Conservation (phyloP, 768 basidiomycete species). For the Suillus brevipes region DNA sequence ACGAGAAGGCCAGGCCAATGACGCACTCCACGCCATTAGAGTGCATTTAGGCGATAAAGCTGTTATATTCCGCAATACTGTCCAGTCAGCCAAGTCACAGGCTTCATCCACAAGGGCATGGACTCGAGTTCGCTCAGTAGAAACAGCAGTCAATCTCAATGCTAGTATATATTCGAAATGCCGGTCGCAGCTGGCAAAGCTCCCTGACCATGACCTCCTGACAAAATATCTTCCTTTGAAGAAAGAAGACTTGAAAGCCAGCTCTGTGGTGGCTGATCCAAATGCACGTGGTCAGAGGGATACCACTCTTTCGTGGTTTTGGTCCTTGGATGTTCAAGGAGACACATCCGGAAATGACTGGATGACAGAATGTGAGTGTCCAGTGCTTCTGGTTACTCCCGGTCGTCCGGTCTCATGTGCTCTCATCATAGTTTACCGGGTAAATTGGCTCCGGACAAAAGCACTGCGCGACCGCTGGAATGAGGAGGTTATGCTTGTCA, state of each 20-base stretch:
- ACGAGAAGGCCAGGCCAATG: conserved; percentile 17
- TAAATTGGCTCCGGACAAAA: conserved; percentile 12
- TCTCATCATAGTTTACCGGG: conserved; percentile 6
- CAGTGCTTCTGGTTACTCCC: neutral
- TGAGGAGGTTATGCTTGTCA: conserved; percentile 5
- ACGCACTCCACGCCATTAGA: conserved; percentile 13
- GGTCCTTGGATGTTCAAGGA: conserved; percentile 9
- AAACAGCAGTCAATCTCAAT: conserved; percentile 3
- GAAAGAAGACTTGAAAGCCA: conserved; percentile 9
- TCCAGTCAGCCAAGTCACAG: conserved; percentile 5
- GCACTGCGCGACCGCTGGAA: conserved; percentile 2
- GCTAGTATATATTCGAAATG: conserved; percentile 4
- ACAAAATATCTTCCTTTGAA: neutral
- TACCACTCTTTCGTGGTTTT: conserved; percentile 11
- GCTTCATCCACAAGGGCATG: neutral
- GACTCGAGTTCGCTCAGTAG: neutral
- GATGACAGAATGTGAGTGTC: conserved; percentile 14
- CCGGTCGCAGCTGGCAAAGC: neutral
- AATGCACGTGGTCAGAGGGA: conserved; percentile 9
- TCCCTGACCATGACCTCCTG: conserved; percentile 1
- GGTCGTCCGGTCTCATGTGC: neutral
- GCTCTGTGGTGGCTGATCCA: conserved; percentile 6
- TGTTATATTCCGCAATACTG: conserved; percentile 4
- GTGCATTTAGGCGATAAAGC: conserved; percentile 15
- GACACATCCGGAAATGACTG: conserved; percentile 7